Evolutionary conservation across 2,329 filamentous ascomycete genomes (phyloP), one percentile per base, ranked within the genome.

Genomic region (Cytospora chrysosperma): DNA sequence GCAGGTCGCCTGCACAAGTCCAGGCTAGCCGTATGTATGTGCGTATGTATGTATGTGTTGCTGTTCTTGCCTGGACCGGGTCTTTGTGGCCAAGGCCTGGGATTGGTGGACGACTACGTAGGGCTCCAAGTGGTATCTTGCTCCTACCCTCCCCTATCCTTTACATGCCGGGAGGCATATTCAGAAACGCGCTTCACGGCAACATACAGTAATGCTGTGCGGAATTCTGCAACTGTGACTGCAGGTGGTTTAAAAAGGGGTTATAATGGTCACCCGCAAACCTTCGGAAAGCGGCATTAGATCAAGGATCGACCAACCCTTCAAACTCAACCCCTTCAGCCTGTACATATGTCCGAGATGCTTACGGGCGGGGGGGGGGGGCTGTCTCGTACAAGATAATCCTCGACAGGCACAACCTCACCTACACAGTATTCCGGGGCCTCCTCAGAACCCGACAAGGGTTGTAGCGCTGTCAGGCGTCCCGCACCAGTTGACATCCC

Each of bases 1-100:
- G 59, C 55, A 62, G 51, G 55, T 63, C 47, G 62, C 55, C 63
- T 65, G 59, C 63, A 63, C 55, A 43, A 40, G 10, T 54, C n/a
- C 34, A 60, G 58, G 58, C 43, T 32, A 40, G 7, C 37, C n/a
- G 17, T 8, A 15, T 34, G 32, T 34, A 13, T 34, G n/a, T n/a
- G n/a, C n/a, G n/a, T n/a, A n/a, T n/a, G n/a, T n/a, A n/a, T 40
- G 17, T 8, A 15, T 34, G 32, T 34, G 32, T 34, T 34, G 32
- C 12, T 34, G 32, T 40, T 5, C 37, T 40, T 17, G 37, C 37
- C 19, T 19, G 9, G 37, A 40, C 17, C 37, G 37, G 37, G n/a
- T n/a, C 17, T 5, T 3, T 40, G 2, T n/a, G 17, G 37, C 6
- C 19, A 40, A 24, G 43, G n/a, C 7, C n/a, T 24, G n/a, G 24